Evolutionary conservation across 495 filamentous ascomycete genomes (phyloP).

Genomic region (Talaromyces liani): DNA sequence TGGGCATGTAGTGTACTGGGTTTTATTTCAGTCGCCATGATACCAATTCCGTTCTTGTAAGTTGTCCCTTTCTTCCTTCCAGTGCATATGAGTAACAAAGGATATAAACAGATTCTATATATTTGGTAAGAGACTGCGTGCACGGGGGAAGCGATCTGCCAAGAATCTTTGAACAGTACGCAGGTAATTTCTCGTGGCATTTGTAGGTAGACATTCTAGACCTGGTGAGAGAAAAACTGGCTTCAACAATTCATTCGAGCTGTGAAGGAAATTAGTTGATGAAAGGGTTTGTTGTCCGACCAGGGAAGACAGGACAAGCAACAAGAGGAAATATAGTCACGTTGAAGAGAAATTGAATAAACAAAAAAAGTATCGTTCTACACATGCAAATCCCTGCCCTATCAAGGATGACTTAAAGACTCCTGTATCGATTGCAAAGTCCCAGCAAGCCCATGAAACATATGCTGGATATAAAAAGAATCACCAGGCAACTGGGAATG

Average conservation of each 20-base stretch:
- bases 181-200: not conserved
- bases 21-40: slow-evolving; percentile 46
- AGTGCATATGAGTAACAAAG: not conserved
- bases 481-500: not conserved
- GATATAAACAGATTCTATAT: not conserved
- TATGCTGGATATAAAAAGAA: not conserved
- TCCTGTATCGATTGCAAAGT: not conserved
- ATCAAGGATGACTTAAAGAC: not conserved
- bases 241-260: not conserved
- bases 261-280: no score
- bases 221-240: not conserved
- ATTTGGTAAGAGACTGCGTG: not conserved
- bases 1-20: slow-evolving; percentile 55
- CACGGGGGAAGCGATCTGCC: not conserved
- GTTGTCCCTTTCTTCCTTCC: not conserved
- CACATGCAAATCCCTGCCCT: not conserved
- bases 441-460: not conserved
- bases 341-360: not conserved
- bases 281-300: no score
- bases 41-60: slow-evolving; percentile 40
- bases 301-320: no score
- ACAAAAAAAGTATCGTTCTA: not conserved
- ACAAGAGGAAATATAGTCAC: no score
- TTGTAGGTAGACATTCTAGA: not conserved
- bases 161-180: not conserved